Base-by-base conservation (phyloP, 2,329 filamentous ascomycete species). In the Incumbomyces delicatus region DNA sequence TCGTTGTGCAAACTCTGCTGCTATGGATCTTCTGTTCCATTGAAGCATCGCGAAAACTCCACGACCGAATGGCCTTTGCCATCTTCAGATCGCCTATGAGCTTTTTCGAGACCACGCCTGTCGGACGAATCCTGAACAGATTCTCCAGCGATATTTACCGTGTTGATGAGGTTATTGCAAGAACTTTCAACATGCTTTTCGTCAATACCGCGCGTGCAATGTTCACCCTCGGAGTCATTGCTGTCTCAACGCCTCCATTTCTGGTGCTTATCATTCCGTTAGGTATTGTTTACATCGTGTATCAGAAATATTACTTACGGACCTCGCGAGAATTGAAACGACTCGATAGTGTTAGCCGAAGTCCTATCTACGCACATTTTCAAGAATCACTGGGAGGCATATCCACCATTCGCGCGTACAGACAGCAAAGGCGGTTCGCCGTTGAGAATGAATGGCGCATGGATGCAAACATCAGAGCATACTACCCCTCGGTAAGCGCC, bases 21-120 rank as follows among this genome's bases (percentile, higher is more conserved):
- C 74, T 98, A 22, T 98, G 92, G 92, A 96, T 98, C 55, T 96
- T 98, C 70, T 98, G 94, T 69, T 96, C 92, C 3, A 98, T 98
- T 53, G 92, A 98, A 77, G 84, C 92, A 42, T 95, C 90, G 16
- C 80, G 92, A 52, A 98, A 96, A 69, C 75, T 98, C 47, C 92
- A 98, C 63, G 92, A 96, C 68, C 78, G 87, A 54, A 96, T 98
- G 92, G 90, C 90, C 36, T 92, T 85, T 59, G 88, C 92, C 14
- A 95, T 96, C 58, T 98, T 98, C 75, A 79, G 92, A 56, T 94
- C 88, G 32, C 94, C 92, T 46, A 98, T 98, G 92, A 92, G 81
- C 58, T 98, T 98, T 69, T 98, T 98, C 58, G 94, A 98, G 64
- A 95, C 89, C 1, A 98, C 92, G 1, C 92, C 92, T 2, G 84